Conservation (phyloP, 257 asterid species). For the Marsdenia floribunda region DNA sequence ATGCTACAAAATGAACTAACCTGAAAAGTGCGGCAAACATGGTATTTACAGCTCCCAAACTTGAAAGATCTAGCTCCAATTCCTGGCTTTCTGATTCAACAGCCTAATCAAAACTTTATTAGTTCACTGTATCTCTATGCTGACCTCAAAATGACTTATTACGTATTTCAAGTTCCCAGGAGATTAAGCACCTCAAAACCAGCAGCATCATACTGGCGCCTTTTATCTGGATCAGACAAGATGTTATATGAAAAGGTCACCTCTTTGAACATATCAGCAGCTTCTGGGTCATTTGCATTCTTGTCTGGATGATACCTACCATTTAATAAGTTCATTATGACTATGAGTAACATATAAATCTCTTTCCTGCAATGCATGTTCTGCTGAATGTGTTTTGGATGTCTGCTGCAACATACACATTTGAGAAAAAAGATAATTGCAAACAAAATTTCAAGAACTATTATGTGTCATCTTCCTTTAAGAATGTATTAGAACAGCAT, state of each 20-base stretch:
- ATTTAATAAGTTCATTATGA: conserved; percentile 17
- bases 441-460: not conserved
- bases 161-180: not conserved
- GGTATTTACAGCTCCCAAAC: conserved; percentile 91
- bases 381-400: not conserved
- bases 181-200: conserved; percentile 70
- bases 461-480: not conserved
- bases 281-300: conserved; percentile 83
- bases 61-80: conserved; percentile 95
- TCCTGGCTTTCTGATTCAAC: conserved; percentile 93
- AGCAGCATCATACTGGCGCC: conserved; percentile 80
- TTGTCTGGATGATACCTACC: conserved; percentile 97
- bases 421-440: not conserved
- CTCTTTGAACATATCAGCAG: conserved; percentile 90
- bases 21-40: conserved; percentile 98
- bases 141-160: not conserved
- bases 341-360: conserved; percentile 11
- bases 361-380: conserved; percentile 1
- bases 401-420: not conserved
- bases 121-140: not conserved
- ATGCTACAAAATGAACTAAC: conserved; percentile 29
- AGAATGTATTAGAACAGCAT: not conserved
- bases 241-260: conserved; percentile 89
- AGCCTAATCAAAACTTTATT: conserved; percentile 46
- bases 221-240: conserved; percentile 86